Evolutionary conservation across 2,329 filamentous ascomycete genomes (phyloP), one percentile per base, ranked within the genome.

Genomic region (Bipolaris zeicola): DNA sequence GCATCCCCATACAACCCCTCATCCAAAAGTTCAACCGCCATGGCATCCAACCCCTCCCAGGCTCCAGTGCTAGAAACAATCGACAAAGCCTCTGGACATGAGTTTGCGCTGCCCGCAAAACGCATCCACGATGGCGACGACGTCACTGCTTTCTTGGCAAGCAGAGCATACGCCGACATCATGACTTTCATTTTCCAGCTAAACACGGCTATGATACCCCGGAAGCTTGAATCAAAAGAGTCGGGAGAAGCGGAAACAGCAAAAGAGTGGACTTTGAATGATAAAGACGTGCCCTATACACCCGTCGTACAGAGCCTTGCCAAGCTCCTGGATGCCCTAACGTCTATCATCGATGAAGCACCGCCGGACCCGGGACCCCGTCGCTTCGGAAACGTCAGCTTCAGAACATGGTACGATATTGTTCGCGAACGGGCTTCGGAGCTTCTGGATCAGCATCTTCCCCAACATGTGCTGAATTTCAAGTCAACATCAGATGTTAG

Each of bases 361-460:
- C 94, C 93, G 1, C 94, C 94, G 0, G 90, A 96, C 67, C 86
- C 87, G 6, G 93, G 93, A 13, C 93, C 94, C 16, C 83, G 94
- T 50, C 84, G 95, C 60, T 99, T 98, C 73, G 95, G 95, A 33
- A 99, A 99, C 73, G 81, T 91, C 43, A 94, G 90, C 68, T 99
- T 96, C 76, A 84, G 93, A 28, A 90, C 82, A 64, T 99, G 95
- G 94, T 85, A 89, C 73, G 79, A 84, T 45, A 77, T 92, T 28
- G 80, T 95, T 11, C 86, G 88, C 64, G 82, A 85, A 51, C 81
- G 84, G 14, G 77, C 85, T 1, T 76, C 83, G 3, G 77, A 64
- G 10, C 78, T 94, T 2, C 76, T 93, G 24, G 73, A 79, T 37
- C 80, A 85, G 56, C 81, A 81, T 67, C 68, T 94, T 16, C 81